phyloP scores from a whole-genome alignment of 1,284 basidiomycete species.

The Hortiboletus rubellus region DNA sequence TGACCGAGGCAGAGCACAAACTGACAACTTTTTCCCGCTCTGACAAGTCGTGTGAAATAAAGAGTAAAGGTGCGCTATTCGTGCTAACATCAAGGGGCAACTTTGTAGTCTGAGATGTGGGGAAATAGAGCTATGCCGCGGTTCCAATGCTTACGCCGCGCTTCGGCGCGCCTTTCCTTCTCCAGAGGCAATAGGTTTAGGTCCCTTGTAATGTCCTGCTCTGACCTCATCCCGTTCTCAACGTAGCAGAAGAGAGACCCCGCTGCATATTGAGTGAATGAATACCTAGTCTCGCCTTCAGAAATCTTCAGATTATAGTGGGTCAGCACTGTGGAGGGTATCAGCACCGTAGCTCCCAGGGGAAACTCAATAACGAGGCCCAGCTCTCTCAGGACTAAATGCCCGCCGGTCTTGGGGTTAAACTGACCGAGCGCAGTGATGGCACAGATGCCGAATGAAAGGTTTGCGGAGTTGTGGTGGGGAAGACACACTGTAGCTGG shows the following conservation, averaged over 20 bases:
- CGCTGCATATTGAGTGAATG: constrained; percentile 17
- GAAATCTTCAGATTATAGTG: constrained; percentile 9
- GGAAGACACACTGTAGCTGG: neutral
- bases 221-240: constrained; percentile 4
- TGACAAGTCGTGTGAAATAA: too few relatives aligned
- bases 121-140: too few relatives aligned
- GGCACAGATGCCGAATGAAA: constrained; percentile 13
- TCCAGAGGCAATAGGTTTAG: too few relatives aligned
- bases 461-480: constrained; percentile 3
- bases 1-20: too few relatives aligned
- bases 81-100: too few relatives aligned
- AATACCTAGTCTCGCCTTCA: constrained; percentile 4
- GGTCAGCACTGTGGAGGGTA: constrained; percentile 4
- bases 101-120: too few relatives aligned
- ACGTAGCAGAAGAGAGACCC: constrained; percentile 9
- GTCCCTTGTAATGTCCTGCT: too few relatives aligned
- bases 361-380: neutral
- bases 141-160: too few relatives aligned
- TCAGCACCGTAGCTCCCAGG: constrained; percentile 6
- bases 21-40: too few relatives aligned
- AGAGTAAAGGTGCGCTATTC: too few relatives aligned
- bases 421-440: constrained; percentile 12
- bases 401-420: neutral
- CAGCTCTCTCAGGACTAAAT: constrained; percentile 4
- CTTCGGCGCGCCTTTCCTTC: neutral